Percentiles rank a stretch among this genome's conserved stretches.
phyloP scores from a whole-genome alignment of 495 filamentous ascomycete genomes.

The Penicillium arizonense region DNA sequence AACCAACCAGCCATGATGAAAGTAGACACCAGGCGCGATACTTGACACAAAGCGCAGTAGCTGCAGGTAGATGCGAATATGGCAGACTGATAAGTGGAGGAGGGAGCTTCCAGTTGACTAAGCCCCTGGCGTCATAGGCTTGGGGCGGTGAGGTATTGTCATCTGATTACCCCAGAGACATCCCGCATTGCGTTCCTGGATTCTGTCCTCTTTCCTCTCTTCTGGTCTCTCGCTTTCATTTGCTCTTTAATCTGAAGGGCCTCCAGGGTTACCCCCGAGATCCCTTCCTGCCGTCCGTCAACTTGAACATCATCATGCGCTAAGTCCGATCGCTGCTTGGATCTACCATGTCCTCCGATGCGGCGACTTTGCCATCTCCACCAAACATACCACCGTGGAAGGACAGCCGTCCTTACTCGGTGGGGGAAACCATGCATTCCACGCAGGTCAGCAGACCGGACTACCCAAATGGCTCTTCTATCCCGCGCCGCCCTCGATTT shows the following conservation, averaged over 20 bases:
- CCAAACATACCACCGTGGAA: slow-evolving; percentile 38
- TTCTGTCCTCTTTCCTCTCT: slow-evolving; percentile 9
- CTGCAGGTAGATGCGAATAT: slow-evolving; percentile 2
- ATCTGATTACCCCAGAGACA: slow-evolving; percentile 20
- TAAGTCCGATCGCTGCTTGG: slow-evolving; percentile 20
- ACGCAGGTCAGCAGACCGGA: slow-evolving; percentile 23
- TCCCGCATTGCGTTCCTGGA: slow-evolving; percentile 21
- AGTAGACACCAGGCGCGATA: slow-evolving; percentile 5
- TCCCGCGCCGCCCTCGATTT: slow-evolving; percentile 37
- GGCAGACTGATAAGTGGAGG: slow-evolving; percentile 5
- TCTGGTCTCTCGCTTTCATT: slow-evolving; percentile 9
- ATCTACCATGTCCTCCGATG: slow-evolving; percentile 45
- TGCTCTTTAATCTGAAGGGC: neutral
- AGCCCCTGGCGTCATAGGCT: slow-evolving; percentile 34
- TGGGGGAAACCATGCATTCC: slow-evolving; percentile 32
- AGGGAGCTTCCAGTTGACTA: slow-evolving; percentile 23
- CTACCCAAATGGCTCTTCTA: slow-evolving; percentile 25
- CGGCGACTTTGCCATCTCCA: slow-evolving; percentile 42
- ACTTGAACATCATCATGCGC: slow-evolving; percentile 23
- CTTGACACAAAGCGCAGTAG: neutral
- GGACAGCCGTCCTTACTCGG: slow-evolving; percentile 28
- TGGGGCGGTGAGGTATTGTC: slow-evolving; percentile 32
- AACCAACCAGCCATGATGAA: slow-evolving; percentile 90
- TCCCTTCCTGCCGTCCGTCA: neutral
- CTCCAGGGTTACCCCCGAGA: neutral